These are phyloP conservation scores for Pseudisothecium myosuroides DNA, from an alignment of 225 moss, liverwort and hornwort genomes.

Conservation along the genomic window DNA sequence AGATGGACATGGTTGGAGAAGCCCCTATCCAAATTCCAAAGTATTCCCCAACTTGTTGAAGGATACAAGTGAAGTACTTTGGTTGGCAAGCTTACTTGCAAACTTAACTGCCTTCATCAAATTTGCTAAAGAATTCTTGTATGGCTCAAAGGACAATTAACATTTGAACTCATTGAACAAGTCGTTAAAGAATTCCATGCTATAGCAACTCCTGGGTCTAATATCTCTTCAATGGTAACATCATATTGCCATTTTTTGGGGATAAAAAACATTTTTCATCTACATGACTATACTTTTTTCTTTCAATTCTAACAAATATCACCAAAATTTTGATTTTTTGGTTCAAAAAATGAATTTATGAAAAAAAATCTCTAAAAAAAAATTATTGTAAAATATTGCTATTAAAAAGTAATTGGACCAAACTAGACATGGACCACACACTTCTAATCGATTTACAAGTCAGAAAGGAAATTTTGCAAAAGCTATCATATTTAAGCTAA, in stretches of 20 bases:
- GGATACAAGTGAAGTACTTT: background rate
- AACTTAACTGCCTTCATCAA: background rate
- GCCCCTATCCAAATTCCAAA: background rate
- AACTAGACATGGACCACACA: background rate
- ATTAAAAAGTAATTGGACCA: background rate
- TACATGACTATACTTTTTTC: background rate
- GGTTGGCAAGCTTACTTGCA: fast-evolving
- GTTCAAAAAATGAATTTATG: background rate
- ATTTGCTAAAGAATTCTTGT: background rate
- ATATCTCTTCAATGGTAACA: background rate
- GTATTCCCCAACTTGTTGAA: background rate
- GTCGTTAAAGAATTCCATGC: fast-evolving
- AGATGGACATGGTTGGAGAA: fast-evolving
- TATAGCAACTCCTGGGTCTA: fast-evolving
- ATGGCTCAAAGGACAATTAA: background rate
- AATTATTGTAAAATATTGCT: fast-evolving
- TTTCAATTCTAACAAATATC: background rate
- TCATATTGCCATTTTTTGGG: too few species aligned
- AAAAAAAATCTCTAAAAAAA: fast-evolving
- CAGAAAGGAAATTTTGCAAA: background rate
- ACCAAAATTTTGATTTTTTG: background rate
- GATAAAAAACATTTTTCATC: background rate
- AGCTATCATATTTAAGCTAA: background rate
- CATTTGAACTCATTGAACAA: background rate
- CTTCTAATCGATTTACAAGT: background rate